A percentile compares a stretch with the other conserved stretches of the same genome.
These are phyloP conservation scores for Peterozyma xylosa DNA, from an alignment of 805 yeast genomes.

Conservation along the genomic window DNA sequence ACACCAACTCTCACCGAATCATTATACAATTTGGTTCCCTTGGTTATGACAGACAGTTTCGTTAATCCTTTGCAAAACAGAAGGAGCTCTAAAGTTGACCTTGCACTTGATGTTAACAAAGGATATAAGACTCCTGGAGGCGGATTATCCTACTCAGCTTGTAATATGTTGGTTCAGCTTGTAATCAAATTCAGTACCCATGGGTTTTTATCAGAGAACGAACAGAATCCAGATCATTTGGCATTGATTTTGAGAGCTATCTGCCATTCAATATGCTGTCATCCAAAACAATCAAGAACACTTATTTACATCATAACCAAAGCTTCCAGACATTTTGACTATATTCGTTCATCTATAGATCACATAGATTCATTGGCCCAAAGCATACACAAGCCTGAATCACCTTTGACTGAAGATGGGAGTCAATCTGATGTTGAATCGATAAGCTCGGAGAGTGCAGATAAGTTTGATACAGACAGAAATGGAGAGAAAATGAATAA, in stretches of 20 bases:
- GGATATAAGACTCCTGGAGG: constrained; percentile 17
- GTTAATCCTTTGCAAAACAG: constrained; percentile 2
- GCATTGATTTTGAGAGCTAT: constrained; percentile 54
- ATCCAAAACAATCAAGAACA: constrained; percentile 45
- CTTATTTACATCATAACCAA: constrained; percentile 42
- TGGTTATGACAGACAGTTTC: constrained; percentile 13
- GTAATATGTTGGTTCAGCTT: constrained; percentile 36
- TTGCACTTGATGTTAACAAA: constrained; percentile 8
- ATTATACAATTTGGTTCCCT: constrained; percentile 52
- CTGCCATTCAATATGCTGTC: constrained; percentile 41
- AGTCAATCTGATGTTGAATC: not conserved
- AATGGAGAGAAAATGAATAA: not conserved
- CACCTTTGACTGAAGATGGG: not conserved
- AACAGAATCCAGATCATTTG: constrained; percentile 44
- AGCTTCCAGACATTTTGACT: constrained; percentile 15
- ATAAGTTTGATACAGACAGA: constrained; percentile 8
- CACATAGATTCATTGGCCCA: not conserved
- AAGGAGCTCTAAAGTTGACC: constrained; percentile 8
- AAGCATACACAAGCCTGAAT: not conserved
- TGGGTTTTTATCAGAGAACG: constrained; percentile 26
- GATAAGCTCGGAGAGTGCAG: not conserved
- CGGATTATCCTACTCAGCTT: constrained; percentile 45
- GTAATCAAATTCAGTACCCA: constrained; percentile 28
- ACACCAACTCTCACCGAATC: constrained; percentile 49
- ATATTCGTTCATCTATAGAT: constrained; percentile 6